Evolutionary conservation across 1,139 yeast species (phyloP).

Genomic region (Spencermartinsiella ligniputridi): DNA sequence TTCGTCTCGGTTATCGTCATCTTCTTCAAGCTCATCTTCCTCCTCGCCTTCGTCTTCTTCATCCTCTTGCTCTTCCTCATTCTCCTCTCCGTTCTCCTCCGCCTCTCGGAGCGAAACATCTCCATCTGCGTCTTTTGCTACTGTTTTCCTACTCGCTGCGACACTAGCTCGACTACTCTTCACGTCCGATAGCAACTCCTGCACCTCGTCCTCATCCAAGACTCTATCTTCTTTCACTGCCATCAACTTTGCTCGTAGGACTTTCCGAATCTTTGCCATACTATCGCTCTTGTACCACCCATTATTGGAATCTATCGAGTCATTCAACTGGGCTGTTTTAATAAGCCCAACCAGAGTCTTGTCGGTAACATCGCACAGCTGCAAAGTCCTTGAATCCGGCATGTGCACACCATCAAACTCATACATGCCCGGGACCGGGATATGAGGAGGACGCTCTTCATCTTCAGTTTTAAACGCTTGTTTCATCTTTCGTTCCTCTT

Average conservation of each 20-base stretch:
- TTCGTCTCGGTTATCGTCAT: background rate
- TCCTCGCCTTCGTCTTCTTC: constrained; percentile 12
- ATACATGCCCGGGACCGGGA: constrained; percentile 33
- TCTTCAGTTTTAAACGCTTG: constrained; percentile 5
- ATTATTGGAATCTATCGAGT: constrained; percentile 36
- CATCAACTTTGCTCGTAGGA: constrained; percentile 62
- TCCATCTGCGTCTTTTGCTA: constrained; percentile 10
- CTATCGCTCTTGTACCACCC: constrained; percentile 77
- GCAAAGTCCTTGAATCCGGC: constrained; percentile 70
- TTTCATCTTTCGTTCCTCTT: constrained; percentile 28
- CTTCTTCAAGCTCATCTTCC: constrained; percentile 15
- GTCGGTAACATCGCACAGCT: constrained; percentile 77
- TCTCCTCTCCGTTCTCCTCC: constrained; percentile 30
- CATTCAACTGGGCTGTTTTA: constrained; percentile 35
- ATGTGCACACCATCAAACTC: constrained; percentile 67
- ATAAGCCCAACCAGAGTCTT: constrained; percentile 53
- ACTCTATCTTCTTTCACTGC: constrained; percentile 28
- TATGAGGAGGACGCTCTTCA: constrained; percentile 3
- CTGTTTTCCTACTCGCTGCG: constrained; percentile 14
- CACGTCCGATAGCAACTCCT: constrained; percentile 26
- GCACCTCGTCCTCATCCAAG: constrained; percentile 21
- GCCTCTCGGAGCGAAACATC: constrained; percentile 7
- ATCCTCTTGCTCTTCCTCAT: constrained; percentile 13
- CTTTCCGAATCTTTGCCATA: constrained; percentile 58
- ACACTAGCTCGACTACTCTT: constrained; percentile 32